Percentiles rank a stretch among this genome's conserved stretches.
These are phyloP conservation scores for Guyanaporus albipodus DNA, from an alignment of 768 basidiomycete genomes.

Conservation along the genomic window DNA sequence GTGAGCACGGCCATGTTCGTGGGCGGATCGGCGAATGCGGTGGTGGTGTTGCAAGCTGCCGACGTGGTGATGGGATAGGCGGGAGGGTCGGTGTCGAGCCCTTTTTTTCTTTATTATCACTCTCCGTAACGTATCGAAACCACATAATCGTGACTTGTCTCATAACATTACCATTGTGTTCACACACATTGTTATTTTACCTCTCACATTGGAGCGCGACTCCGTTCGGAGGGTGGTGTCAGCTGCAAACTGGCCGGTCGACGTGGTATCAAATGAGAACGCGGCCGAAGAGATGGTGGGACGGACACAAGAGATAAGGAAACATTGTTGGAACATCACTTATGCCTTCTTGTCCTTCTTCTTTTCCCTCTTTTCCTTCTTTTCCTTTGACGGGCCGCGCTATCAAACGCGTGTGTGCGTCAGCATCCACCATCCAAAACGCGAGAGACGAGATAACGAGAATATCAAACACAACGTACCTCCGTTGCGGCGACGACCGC, in stretches of 20 bases:
- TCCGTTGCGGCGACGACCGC: conserved; percentile 27
- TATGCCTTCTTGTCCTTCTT: conserved; percentile 48
- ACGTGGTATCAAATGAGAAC: background rate
- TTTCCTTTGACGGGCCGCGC: conserved; percentile 35
- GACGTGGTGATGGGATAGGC: too few species aligned
- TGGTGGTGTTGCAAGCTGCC: conserved; percentile 70
- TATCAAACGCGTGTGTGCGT: conserved; percentile 9
- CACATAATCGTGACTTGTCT: too few species aligned
- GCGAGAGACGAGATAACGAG: conserved; percentile 6
- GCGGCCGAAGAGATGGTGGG: background rate
- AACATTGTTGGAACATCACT: background rate
- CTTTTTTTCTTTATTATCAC: too few species aligned
- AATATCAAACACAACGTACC: conserved; percentile 26
- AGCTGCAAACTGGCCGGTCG: too few species aligned
- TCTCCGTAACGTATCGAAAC: too few species aligned
- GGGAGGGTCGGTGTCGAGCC: too few species aligned
- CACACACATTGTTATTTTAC: too few species aligned
- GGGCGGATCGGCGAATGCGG: conserved; percentile 46
- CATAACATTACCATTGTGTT: too few species aligned
- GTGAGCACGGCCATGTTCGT: conserved; percentile 78
- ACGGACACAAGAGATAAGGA: background rate
- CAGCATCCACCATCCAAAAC: background rate
- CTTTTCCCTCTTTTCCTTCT: conserved; percentile 39
- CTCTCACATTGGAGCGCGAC: too few species aligned
- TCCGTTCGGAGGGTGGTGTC: too few species aligned